Evolutionary conservation across 176 grass and related monocot genomes (phyloP).

Genomic region (Paspalum vaginatum): DNA sequence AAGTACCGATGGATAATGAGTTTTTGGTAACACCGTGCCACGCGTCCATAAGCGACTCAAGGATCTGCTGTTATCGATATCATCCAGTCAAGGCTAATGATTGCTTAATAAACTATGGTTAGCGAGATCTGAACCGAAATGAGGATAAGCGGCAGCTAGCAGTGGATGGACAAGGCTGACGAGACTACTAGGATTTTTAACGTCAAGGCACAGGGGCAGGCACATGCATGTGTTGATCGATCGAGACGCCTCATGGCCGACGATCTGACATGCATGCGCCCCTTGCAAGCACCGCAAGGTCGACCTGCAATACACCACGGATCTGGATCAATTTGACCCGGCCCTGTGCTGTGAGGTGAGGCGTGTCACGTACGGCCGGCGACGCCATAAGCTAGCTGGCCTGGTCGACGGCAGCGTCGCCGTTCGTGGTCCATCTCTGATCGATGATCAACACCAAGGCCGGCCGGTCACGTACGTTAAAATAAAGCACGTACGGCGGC

Average conservation of each 20-base stretch:
- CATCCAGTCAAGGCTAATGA: conserved; percentile 14
- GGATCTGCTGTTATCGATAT: neutral
- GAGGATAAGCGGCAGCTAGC: neutral
- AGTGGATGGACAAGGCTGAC: neutral
- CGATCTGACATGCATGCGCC: too few relatives aligned
- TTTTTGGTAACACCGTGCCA: conserved; percentile 25
- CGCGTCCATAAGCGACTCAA: conserved; percentile 10
- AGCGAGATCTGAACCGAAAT: conserved; percentile 11
- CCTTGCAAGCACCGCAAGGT: too few relatives aligned
- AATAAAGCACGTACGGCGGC: conserved; percentile 17
- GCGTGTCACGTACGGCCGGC: neutral
- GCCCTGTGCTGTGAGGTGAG: too few relatives aligned
- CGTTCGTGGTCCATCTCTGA: neutral
- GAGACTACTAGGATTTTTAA: too few relatives aligned
- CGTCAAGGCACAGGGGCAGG: too few relatives aligned
- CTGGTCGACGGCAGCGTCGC: conserved; percentile 8
- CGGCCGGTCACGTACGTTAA: neutral
- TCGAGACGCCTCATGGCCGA: too few relatives aligned
- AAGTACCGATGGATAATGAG: neutral
- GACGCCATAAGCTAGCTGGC: neutral
- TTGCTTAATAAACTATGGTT: conserved; percentile 14
- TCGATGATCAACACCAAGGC: neutral
- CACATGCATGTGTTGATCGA: too few relatives aligned
- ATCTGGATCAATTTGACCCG: conserved; percentile 46
- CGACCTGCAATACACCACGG: too few relatives aligned